Evolutionary conservation across 2,329 filamentous ascomycete species (phyloP).

Genomic region (Trichophaea hybrida): DNA sequence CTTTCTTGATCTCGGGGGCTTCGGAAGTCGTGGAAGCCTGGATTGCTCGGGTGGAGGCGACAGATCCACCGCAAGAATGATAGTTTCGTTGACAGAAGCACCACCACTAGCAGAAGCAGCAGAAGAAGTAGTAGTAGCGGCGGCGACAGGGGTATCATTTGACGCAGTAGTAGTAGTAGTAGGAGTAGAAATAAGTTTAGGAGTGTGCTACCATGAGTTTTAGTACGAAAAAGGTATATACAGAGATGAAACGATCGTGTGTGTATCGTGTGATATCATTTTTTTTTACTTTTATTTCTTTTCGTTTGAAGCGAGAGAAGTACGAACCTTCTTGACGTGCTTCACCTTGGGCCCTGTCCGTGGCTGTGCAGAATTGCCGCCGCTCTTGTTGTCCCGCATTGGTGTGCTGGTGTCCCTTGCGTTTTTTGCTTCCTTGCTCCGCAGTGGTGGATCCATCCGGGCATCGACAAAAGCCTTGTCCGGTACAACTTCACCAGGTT

Average conservation of each 20-base stretch:
- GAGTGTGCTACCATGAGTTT: not conserved
- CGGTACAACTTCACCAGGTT: slow-evolving; percentile 15
- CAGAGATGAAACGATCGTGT: not conserved
- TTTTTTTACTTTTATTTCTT: slow-evolving; percentile 1
- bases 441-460: slow-evolving; percentile 7
- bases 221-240: slow-evolving; percentile 1
- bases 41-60: not conserved
- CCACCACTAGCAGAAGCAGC: not conserved
- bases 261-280: not conserved
- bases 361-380: not conserved
- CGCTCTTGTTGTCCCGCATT: slow-evolving; percentile 8
- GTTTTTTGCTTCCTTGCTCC: slow-evolving; percentile 8
- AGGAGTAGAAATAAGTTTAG: not conserved
- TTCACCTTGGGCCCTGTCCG: slow-evolving; percentile 20
- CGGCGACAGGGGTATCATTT: not conserved
- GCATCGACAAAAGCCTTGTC: slow-evolving; percentile 10
- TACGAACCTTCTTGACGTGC: slow-evolving; percentile 24
- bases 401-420: slow-evolving; percentile 18
- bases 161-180: not conserved
- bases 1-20: slow-evolving; percentile 26
- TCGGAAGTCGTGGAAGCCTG: slow-evolving; percentile 12
- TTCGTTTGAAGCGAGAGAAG: slow-evolving; percentile 11
- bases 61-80: not conserved
- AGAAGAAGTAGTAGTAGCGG: not conserved
- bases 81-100: not conserved